A percentile compares a stretch with the other conserved stretches of the same genome.
Conservation (phyloP, 169 alveolate species). For the Eimeria zaria region DNA sequence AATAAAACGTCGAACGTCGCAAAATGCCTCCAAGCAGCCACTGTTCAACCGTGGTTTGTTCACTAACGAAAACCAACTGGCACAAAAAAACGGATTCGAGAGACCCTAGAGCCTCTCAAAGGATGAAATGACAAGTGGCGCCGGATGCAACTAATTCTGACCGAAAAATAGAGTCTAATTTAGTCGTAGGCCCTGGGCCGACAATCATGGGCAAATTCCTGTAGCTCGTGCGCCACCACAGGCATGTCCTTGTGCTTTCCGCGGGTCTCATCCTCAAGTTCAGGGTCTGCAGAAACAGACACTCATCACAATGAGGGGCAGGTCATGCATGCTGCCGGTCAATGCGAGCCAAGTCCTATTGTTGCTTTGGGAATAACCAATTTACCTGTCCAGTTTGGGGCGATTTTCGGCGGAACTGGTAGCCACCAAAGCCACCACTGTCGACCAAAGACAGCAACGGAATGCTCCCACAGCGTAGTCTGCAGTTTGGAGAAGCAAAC, state of each 20-base stretch:
- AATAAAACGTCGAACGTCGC: neutral
- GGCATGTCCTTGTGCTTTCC: neutral
- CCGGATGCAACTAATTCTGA: neutral
- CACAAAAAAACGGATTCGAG: neutral
- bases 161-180: neutral
- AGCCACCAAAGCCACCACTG: conserved; percentile 83
- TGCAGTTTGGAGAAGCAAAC: conserved; percentile 4
- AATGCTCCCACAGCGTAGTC: conserved; percentile 75
- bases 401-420: conserved; percentile 77
- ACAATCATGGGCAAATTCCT: neutral
- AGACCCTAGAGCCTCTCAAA: neutral
- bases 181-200: neutral
- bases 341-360: neutral
- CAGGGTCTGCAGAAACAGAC: conserved; percentile 22
- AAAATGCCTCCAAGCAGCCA: neutral
- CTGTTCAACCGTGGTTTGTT: neutral
- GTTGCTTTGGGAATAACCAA: neutral
- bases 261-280: conserved; percentile 15
- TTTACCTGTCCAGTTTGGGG: conserved; percentile 80
- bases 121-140: neutral
- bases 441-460: conserved; percentile 78
- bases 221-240: neutral
- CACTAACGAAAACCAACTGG: neutral
- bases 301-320: neutral
- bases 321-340: neutral